Base-by-base conservation (phyloP, 306 rosid species). In the Trifolium dubium region DNA sequence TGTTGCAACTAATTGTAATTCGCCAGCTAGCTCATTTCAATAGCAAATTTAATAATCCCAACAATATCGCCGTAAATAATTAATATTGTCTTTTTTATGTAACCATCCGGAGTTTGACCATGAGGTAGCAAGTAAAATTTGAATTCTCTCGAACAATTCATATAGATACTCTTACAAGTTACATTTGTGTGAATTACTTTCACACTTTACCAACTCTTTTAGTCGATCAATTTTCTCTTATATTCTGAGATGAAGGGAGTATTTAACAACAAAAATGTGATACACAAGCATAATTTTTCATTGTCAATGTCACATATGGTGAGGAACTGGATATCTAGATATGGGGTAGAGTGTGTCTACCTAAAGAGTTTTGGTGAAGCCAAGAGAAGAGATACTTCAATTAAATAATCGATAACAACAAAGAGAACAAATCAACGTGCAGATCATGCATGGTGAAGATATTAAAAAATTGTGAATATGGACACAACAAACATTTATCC, bases 271-370 rank as follows among this genome's bases (percentile, higher is more conserved):
- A 34, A 34, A 34, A 0, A 4, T 5, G 4, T 4, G 4, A 4
- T 34, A 6, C 5, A 34, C 37, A 34, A 34, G 5, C 5, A 34
- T 34, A 5, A 34, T 34, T 34, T 34, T 8, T 5, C 39, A 34
- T 18, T 8, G 30, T 53, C 34, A 60, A 60, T 8, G 30, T 53
- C 34, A 60, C 31, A 73, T 8, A 73, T 8, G 69, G 37, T 31
- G 54, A 46, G 64, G 58, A 73, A 35, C 47, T 72, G 6, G 37
- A 11, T 43, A 44, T 37, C 61, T 34, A 72, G 34, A 15, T 43
- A 13, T 18, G 31, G 18, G 28, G 41, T 35, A 19, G 50, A 70
- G 1, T 30, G 31, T 39, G 32, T 40, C 9, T 64, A 64, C 31
- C 31, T 34, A 37, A 37, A 63, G 40, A 35, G 64, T 30, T 30